Conservation (phyloP, 257 asterid species). For the Solanum peruvianum region DNA sequence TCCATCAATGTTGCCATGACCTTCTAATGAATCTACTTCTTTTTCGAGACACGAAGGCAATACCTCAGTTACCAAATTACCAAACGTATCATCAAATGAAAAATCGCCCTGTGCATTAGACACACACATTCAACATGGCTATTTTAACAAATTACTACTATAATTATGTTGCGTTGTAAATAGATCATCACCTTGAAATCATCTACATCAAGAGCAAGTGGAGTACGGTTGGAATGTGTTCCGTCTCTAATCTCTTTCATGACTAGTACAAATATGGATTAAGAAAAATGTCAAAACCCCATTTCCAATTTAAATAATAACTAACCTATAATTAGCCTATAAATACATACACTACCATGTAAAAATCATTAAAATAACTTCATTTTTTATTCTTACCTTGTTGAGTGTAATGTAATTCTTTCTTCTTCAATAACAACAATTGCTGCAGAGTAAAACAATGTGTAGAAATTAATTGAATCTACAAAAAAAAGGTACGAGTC, state of each 20-base stretch:
- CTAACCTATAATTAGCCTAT: not conserved
- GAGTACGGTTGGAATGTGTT: slow-evolving; percentile 35
- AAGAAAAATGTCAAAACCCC: not conserved
- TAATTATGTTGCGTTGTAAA: not conserved
- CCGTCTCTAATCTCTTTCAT: slow-evolving; percentile 76
- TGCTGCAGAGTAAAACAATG: not conserved
- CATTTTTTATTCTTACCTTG: not conserved
- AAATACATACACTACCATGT: not conserved
- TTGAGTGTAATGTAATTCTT: not conserved
- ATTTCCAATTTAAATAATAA: not conserved
- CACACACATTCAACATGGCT: not conserved
- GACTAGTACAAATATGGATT: slow-evolving; percentile 14
- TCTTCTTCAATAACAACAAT: not conserved
- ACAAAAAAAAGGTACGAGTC: not conserved
- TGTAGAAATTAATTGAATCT: not conserved
- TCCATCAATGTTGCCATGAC: slow-evolving; percentile 44
- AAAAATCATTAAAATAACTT: not conserved
- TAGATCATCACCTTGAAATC: slow-evolving; percentile 72
- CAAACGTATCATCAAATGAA: slow-evolving; percentile 90
- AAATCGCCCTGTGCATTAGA: slow-evolving; percentile 66
- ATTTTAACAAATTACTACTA: slow-evolving; percentile 6
- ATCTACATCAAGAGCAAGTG: slow-evolving; percentile 78
- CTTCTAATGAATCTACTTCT: slow-evolving; percentile 52
- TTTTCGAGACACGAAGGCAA: slow-evolving; percentile 81
- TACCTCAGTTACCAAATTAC: slow-evolving; percentile 73